These are phyloP conservation scores for Fusarium stilboides DNA, from an alignment of 2,329 filamentous ascomycete species.

Conservation along the genomic window DNA sequence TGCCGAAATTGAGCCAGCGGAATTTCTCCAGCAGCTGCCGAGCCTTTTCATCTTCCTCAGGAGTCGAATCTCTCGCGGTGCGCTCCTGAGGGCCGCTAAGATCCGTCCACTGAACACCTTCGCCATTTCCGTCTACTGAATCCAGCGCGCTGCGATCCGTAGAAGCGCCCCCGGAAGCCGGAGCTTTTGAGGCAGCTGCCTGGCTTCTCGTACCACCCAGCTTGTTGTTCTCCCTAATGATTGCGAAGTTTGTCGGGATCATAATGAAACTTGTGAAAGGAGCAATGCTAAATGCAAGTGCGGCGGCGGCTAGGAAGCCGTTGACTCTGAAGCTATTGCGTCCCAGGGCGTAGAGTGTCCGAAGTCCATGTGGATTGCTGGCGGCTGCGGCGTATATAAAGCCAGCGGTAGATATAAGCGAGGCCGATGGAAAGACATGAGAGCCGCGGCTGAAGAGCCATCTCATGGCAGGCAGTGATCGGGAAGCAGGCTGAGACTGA, in stretches of 20 bases:
- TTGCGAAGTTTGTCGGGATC: slow-evolving; percentile 16
- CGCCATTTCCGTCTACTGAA: slow-evolving; percentile 1
- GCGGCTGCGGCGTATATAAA: slow-evolving; percentile 11
- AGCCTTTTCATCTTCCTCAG: neutral
- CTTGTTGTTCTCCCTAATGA: neutral
- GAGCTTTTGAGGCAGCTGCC: neutral
- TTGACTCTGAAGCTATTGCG: neutral
- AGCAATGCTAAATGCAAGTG: slow-evolving; percentile 4
- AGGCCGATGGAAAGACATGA: neutral
- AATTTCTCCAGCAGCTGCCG: slow-evolving; percentile 4
- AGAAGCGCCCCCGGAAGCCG: neutral
- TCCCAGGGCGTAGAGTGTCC: fast-evolving
- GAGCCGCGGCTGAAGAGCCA: slow-evolving; percentile 13
- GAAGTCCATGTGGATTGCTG: fast-evolving
- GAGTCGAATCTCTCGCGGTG: fast-evolving
- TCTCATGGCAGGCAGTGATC: neutral
- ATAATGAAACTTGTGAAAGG: slow-evolving; percentile 11
- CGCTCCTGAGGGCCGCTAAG: neutral
- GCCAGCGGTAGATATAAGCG: neutral
- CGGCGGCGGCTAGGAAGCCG: neutral
- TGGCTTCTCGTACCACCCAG: neutral
- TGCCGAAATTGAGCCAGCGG: slow-evolving; percentile 1
- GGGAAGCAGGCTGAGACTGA: slow-evolving; percentile 17
- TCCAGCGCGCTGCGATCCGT: slow-evolving; percentile 8
- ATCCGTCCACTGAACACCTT: neutral